Percentiles rank a stretch among this genome's conserved stretches.
Conservation (phyloP, 2,329 filamentous ascomycete species). For the Tolypocladium amazonense region DNA sequence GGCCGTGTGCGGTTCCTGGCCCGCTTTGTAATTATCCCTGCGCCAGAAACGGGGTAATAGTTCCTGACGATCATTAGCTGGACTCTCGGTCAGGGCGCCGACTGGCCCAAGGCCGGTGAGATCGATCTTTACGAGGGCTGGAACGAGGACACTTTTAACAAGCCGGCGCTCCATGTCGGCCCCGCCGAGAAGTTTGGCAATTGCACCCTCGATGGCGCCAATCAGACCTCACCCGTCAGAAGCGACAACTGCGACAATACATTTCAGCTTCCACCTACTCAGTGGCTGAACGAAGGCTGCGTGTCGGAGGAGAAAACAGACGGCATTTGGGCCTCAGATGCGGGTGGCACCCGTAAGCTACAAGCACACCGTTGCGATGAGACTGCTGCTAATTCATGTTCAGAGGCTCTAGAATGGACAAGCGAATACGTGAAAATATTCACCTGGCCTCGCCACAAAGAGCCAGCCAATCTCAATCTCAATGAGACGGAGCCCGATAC, state of each 20-base stretch:
- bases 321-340: background rate
- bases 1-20: conserved; percentile 57
- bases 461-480: conserved; percentile 18
- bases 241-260: conserved; percentile 1
- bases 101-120: conserved; percentile 51
- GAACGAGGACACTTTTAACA: conserved; percentile 40
- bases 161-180: conserved; percentile 39
- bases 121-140: conserved; percentile 58
- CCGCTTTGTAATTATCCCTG: conserved; percentile 40
- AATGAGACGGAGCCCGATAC: background rate
- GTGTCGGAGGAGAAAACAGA: background rate
- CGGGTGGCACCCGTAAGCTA: conserved; percentile 1
- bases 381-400: too few species aligned
- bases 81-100: conserved; percentile 26
- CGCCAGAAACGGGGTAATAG: background rate
- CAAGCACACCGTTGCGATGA: too few species aligned
- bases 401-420: conserved; percentile 27
- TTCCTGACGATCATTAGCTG: conserved; percentile 17
- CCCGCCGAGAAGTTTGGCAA: background rate
- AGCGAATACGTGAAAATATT: conserved; percentile 24
- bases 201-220: background rate
- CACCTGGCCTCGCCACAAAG: conserved; percentile 17
- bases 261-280: background rate
- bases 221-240: background rate
- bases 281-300: conserved; percentile 1